Evolutionary conservation across 169 alveolate genomes (phyloP), one percentile per base, ranked within the genome.

Genomic region (Plasmodium blacklocki): DNA sequence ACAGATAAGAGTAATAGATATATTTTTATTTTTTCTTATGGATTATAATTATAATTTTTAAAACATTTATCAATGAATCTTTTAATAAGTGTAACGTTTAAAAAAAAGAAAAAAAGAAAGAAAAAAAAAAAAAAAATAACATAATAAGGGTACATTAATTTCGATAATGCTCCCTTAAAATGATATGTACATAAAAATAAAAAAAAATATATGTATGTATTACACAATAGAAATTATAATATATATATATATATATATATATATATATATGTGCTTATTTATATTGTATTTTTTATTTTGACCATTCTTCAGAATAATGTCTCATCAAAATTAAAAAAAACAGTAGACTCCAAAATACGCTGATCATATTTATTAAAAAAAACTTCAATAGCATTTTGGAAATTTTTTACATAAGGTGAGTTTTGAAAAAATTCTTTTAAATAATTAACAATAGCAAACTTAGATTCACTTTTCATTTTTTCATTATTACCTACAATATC

Each of bases 301-400:
- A 52, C 12, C 14, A 52, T 52, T 2, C 73, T 54, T 59, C 70
- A 80, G 70, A 80, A 80, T 19, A 80, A 26, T 49, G 80, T 80
- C 19, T 80, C 90, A 62, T 80, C 90, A 56, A 80, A 80, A 80
- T 80, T 80, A 56, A 80, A 80, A 80, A 80, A 80, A 67, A 68
- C 45, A 15, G 90, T 80, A 3, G 90, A 80, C 80, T 80, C 90
- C 43, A 80, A 67, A 21, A 80, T 74, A 67, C 90, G 78, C 29
- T 80, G 90, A 54, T 80, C 90, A 67, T 80, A 80, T 56, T 80
- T 80, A 52, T 80, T 80, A 54, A 80, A 80, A 80, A 80, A 80
- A 54, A 80, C n/a, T 68, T 80, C 90, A 15, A 80, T 52, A 23
- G 70, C 54, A 19, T 62, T 80, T 21, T 67, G 56, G 19, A 80